These are phyloP conservation scores for Pisolithus orientalis DNA, from an alignment of 768 basidiomycete genomes.

Conservation along the genomic window DNA sequence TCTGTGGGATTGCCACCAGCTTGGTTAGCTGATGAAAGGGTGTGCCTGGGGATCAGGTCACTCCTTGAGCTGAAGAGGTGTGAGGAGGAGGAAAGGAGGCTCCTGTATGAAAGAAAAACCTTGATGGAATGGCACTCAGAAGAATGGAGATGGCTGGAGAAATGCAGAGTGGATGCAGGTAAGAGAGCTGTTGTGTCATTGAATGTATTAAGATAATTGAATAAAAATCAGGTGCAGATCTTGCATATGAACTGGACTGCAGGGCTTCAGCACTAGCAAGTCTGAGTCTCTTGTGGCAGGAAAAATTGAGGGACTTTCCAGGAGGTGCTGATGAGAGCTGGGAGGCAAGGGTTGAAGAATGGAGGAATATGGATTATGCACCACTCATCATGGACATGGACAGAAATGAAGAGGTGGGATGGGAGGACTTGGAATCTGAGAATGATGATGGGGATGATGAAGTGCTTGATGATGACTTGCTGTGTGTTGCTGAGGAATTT, in stretches of 20 bases:
- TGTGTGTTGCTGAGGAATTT: constrained; percentile 6
- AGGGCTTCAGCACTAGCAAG: not conserved
- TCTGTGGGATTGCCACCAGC: constrained; percentile 2
- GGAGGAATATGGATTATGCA: not conserved
- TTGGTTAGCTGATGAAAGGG: constrained; percentile 15
- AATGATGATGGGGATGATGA: not conserved
- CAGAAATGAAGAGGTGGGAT: not conserved
- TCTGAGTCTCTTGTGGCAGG: not conserved
- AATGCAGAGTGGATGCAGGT: constrained; percentile 5
- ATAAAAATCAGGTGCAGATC: not conserved
- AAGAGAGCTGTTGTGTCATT: not conserved
- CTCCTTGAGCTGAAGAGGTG: constrained; percentile 19
- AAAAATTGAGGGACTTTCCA: not conserved
- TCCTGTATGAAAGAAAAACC: constrained; percentile 11
- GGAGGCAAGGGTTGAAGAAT: not conserved
- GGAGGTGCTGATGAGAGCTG: not conserved
- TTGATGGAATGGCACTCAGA: constrained; percentile 23
- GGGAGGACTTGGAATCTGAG: not conserved
- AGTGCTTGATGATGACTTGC: constrained; percentile 1
- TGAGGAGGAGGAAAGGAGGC: constrained; percentile 18
- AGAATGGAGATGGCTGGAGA: constrained; percentile 16
- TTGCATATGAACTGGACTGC: not conserved
- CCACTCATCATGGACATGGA: too few relatives aligned
- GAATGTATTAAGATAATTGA: not conserved
- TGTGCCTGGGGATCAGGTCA: constrained; percentile 10